Evolutionary conservation across 1,284 basidiomycete species (phyloP).

Genomic region (Austroboletus novae-zelandiae): DNA sequence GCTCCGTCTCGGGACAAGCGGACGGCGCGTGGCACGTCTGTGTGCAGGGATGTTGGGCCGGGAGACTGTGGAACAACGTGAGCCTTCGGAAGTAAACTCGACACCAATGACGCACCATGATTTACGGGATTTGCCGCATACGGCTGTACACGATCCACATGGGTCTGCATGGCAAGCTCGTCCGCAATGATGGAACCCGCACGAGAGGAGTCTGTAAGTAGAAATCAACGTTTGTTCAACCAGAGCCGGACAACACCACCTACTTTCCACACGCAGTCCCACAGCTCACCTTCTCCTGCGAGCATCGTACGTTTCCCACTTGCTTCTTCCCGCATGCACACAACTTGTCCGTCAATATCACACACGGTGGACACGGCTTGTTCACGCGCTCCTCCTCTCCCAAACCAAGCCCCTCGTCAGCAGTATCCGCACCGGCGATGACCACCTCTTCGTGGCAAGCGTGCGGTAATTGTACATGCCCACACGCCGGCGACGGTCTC

Average conservation of each 20-base stretch:
- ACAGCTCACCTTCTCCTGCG: slow-evolving; percentile 79
- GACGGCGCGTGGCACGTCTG: slow-evolving; percentile 83
- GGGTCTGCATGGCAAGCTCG: slow-evolving; percentile 75
- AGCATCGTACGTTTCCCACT: slow-evolving; percentile 72
- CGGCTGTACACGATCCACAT: slow-evolving; percentile 73
- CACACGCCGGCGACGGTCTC: slow-evolving; percentile 70
- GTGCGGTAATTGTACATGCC: slow-evolving; percentile 76
- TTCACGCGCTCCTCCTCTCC: neutral
- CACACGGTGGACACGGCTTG: slow-evolving; percentile 77
- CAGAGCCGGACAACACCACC: neutral
- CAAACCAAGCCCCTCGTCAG: slow-evolving; percentile 20
- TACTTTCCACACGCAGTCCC: slow-evolving; percentile 77
- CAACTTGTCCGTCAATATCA: slow-evolving; percentile 69
- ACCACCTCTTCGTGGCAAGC: slow-evolving; percentile 65
- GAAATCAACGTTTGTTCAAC: neutral
- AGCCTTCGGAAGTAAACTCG: neutral
- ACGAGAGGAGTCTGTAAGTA: slow-evolving; percentile 55
- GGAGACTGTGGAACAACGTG: slow-evolving; percentile 39
- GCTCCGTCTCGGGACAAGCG: slow-evolving; percentile 73
- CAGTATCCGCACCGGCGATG: slow-evolving; percentile 23
- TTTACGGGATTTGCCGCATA: slow-evolving; percentile 82
- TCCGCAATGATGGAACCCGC: slow-evolving; percentile 86
- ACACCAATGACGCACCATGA: slow-evolving; percentile 55
- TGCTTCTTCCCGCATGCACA: slow-evolving; percentile 89
- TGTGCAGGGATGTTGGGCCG: slow-evolving; percentile 68